Evolutionary conservation across 2,329 filamentous ascomycete species (phyloP).

Genomic region (Colletotrichum liriopes): DNA sequence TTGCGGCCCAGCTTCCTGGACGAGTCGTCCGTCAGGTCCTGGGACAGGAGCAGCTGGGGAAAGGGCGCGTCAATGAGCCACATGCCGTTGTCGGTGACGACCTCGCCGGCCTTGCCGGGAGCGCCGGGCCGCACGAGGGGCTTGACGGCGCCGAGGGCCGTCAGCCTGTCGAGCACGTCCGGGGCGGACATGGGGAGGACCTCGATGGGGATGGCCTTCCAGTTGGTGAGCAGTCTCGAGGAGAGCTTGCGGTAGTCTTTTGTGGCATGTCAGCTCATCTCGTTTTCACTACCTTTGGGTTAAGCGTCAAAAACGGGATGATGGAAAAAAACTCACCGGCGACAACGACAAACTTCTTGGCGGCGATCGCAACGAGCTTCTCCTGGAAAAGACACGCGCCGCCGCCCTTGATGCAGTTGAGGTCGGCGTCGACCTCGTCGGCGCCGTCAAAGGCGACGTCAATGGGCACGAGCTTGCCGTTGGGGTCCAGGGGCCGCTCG

Average conservation of each 20-base stretch:
- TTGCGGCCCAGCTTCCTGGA: conserved; percentile 46
- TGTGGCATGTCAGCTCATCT: conserved; percentile 1
- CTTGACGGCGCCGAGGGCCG: conserved; percentile 78
- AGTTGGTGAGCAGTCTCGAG: conserved; percentile 79
- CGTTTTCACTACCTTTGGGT: background rate
- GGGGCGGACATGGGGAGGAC: conserved; percentile 88
- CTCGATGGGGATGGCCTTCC: conserved; percentile 93
- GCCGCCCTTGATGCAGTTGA: conserved; percentile 98
- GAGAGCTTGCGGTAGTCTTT: conserved; percentile 92
- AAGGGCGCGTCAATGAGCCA: conserved; percentile 97
- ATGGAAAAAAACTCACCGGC: conserved; percentile 70
- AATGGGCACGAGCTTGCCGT: conserved; percentile 67
- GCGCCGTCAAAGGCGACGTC: conserved; percentile 97
- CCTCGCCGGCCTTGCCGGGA: conserved; percentile 84
- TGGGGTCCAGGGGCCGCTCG: conserved; percentile 73
- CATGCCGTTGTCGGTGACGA: conserved; percentile 72
- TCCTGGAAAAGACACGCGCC: conserved; percentile 98
- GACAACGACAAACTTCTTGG: conserved; percentile 89
- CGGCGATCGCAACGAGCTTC: conserved; percentile 90
- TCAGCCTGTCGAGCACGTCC: conserved; percentile 81
- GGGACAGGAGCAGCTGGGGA: conserved; percentile 76
- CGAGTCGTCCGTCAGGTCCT: conserved; percentile 59
- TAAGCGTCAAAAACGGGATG: background rate
- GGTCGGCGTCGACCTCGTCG: conserved; percentile 93
- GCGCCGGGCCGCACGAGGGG: conserved; percentile 81